A percentile compares a stretch with the other conserved stretches of the same genome.
These are phyloP conservation scores for Paraphoma chrysanthemicola DNA, from an alignment of 2,329 filamentous ascomycete genomes.

Conservation along the genomic window DNA sequence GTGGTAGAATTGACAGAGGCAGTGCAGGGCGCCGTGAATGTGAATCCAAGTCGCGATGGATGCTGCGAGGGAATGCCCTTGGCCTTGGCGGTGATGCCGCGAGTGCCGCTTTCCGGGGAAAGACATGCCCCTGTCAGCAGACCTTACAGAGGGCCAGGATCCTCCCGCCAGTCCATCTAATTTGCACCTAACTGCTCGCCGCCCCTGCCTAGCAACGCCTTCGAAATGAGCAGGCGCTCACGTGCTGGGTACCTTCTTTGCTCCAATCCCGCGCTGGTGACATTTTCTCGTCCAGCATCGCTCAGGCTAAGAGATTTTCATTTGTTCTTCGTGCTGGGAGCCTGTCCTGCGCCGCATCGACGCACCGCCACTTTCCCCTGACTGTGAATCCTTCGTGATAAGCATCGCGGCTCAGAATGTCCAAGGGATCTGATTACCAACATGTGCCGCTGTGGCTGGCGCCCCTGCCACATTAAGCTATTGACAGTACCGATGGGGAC, in stretches of 20 bases:
- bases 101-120: slow-evolving; percentile 1
- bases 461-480: neutral
- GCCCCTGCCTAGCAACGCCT: neutral
- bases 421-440: neutral
- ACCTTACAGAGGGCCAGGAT: neutral
- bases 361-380: neutral
- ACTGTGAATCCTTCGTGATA: neutral
- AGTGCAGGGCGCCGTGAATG: neutral
- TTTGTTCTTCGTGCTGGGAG: too few relatives aligned
- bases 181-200: neutral
- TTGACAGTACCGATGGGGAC: neutral
- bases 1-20: neutral
- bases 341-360: neutral
- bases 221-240: neutral
- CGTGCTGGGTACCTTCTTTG: neutral
- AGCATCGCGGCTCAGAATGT: neutral
- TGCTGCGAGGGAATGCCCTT: neutral
- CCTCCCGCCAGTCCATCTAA: neutral
- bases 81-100: neutral
- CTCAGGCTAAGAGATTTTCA: neutral
- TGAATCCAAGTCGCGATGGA: neutral
- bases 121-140: neutral
- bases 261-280: neutral
- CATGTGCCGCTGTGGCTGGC: neutral
- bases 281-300: too few relatives aligned